Evolutionary conservation across 495 filamentous ascomycete genomes (phyloP).

Genomic region (Neurospora tetraspora): DNA sequence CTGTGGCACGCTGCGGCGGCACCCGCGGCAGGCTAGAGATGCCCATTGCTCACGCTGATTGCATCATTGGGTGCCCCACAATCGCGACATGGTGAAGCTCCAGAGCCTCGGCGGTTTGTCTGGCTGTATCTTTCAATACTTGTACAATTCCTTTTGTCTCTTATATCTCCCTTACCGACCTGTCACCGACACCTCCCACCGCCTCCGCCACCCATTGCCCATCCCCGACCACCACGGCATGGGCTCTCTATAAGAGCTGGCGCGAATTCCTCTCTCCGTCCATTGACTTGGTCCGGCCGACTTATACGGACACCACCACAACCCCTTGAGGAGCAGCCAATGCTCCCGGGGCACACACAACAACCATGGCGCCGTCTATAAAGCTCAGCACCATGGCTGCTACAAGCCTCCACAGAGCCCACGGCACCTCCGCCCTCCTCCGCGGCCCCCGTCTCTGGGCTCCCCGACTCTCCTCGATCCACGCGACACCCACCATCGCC

Average conservation of each 20-base stretch:
- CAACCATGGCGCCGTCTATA: slow-evolving; percentile 16
- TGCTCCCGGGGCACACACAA: background rate
- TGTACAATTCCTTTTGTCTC: background rate
- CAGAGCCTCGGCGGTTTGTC: background rate
- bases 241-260: background rate
- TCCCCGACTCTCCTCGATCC: background rate
- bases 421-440: slow-evolving; percentile 1
- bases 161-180: background rate
- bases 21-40: background rate
- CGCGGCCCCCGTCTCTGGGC: background rate
- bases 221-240: background rate
- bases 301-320: background rate
- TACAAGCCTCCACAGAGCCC: slow-evolving; percentile 6
- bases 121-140: background rate
- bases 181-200: background rate
- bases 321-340: background rate
- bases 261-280: background rate
- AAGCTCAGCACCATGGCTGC: slow-evolving; percentile 17
- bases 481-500: background rate
- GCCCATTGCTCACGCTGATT: slow-evolving; percentile 4
- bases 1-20: background rate
- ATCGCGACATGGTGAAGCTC: background rate
- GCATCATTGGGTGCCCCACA: slow-evolving; percentile 17
- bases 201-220: background rate
- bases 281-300: background rate